Base-by-base conservation (phyloP, 2,329 filamentous ascomycete genomes). In the Leptographium lundbergii region DNA sequence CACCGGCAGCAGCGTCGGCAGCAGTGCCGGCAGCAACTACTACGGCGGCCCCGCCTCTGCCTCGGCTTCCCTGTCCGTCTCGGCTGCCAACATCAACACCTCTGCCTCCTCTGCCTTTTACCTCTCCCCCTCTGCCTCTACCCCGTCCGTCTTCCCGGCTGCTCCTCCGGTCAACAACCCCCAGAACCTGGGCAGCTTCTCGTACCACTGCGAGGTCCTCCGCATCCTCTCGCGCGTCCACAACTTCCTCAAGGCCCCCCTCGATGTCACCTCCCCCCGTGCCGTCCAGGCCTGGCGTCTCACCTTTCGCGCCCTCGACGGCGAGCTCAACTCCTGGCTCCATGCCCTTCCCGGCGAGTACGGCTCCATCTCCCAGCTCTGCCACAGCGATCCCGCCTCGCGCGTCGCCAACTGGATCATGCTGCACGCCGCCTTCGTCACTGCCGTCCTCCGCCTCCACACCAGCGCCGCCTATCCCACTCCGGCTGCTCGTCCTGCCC, bases 221-320 rank as follows among this genome's bases (percentile, higher is more conserved):
- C 89, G 89, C 2, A 91, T 95, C 57, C 75, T 96, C 1, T 91
- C 89, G 57, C 85, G 88, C 62, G 89, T 96, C 57, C 91, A 96
- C 73, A 81, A 87, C 55, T 96, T 96, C 65, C 74, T 96, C 59
- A 95, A 94, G 69, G 85, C 87, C 63, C 91, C 91, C 0, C 88
- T 96, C 47, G 89, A 96, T 67, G 95, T 96, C 61, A 86, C 87
- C 54, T 87, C 88, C 6, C 74, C 90, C 5, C 82, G 84, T 5
- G 91, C 96, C 65, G 91, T 96, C 11, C 89, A 95, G 69, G 80
- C 86, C 68, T 96, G 91, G 91, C 90, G 95, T 71, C 78, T 85
- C 64, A 85, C 87, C 54, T 96, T 95, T 71, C 87, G 89, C 65
- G 86, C 90, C 67, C 81, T 96, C 7, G 90, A 96, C 68, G 86